These are phyloP conservation scores for Phyllosticta citrichinensis DNA, from an alignment of 2,329 filamentous ascomycete genomes.

Conservation along the genomic window DNA sequence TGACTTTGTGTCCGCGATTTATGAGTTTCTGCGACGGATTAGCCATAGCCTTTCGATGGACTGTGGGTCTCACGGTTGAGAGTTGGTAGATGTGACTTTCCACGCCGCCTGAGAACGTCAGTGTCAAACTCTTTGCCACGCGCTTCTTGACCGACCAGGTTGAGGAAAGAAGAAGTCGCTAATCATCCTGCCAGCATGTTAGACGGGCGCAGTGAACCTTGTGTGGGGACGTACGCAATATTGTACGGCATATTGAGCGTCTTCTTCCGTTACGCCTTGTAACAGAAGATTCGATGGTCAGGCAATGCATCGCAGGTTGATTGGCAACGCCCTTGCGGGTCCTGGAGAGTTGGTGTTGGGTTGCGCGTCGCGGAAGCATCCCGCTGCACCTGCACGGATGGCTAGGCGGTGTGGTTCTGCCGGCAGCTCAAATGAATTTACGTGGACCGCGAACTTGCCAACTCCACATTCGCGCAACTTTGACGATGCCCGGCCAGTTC, in stretches of 20 bases:
- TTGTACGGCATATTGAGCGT: constrained; percentile 52
- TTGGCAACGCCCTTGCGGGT: background rate
- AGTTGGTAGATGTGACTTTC: constrained; percentile 99
- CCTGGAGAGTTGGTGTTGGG: background rate
- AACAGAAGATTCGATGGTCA: constrained; percentile 11
- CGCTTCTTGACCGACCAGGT: constrained; percentile 47
- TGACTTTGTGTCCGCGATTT: constrained; percentile 94
- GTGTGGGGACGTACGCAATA: constrained; percentile 46
- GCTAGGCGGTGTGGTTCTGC: background rate
- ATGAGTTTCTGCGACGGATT: constrained; percentile 61
- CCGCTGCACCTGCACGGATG: background rate
- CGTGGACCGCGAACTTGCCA: background rate
- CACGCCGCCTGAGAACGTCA: constrained; percentile 54
- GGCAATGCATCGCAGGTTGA: constrained; percentile 14
- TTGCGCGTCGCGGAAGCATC: background rate
- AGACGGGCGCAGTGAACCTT: constrained; percentile 11
- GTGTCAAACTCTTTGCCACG: background rate
- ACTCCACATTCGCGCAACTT: background rate
- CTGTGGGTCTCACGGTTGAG: constrained; percentile 49
- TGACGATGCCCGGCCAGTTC: constrained; percentile 37
- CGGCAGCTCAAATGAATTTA: background rate
- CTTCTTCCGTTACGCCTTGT: constrained; percentile 6
- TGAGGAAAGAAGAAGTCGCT: constrained; percentile 99
- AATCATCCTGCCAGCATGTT: constrained; percentile 59
- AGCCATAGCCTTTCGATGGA: background rate